These are phyloP conservation scores for Rhizopus arrhizus DNA, from an alignment of 371 early-diverging fungal genomes.

Conservation along the genomic window DNA sequence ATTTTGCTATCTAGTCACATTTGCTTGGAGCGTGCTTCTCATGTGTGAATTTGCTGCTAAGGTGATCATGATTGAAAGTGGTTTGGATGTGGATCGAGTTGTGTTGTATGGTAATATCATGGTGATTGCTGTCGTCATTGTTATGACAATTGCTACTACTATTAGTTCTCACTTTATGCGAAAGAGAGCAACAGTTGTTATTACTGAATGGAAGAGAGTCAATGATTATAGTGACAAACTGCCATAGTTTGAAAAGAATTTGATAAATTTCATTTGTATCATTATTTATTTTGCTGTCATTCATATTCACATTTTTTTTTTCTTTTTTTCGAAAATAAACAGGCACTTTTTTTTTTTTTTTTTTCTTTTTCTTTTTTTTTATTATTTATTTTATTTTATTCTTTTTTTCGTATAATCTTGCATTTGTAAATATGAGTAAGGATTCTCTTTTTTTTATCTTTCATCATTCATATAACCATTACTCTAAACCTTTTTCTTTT, in stretches of 20 bases:
- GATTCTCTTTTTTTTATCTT: too few species aligned
- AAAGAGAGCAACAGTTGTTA: neutral
- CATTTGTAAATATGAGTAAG: too few species aligned
- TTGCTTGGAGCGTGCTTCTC: constrained; percentile 35
- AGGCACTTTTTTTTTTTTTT: too few species aligned
- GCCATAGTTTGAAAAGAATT: neutral
- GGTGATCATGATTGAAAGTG: constrained; percentile 38
- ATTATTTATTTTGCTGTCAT: neutral
- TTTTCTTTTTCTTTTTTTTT: too few species aligned
- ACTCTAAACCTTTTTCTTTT: too few species aligned
- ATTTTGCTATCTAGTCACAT: constrained; percentile 27
- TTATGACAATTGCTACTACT: constrained; percentile 11
- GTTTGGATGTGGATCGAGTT: constrained; percentile 27
- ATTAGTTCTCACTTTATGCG: constrained; percentile 3
- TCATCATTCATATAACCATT: too few species aligned
- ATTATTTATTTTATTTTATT: too few species aligned
- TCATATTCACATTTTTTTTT: neutral
- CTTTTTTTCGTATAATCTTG: too few species aligned
- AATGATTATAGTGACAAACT: constrained; percentile 11
- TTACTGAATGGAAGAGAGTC: constrained; percentile 9
- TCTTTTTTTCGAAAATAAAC: neutral
- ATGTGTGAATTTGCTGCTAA: constrained; percentile 43
- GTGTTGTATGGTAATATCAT: constrained; percentile 42
- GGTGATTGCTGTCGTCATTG: constrained; percentile 16
- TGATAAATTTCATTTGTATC: neutral